Base-by-base conservation (phyloP, 106 monocot genomes). In the Platanthera guangdongensis region DNA sequence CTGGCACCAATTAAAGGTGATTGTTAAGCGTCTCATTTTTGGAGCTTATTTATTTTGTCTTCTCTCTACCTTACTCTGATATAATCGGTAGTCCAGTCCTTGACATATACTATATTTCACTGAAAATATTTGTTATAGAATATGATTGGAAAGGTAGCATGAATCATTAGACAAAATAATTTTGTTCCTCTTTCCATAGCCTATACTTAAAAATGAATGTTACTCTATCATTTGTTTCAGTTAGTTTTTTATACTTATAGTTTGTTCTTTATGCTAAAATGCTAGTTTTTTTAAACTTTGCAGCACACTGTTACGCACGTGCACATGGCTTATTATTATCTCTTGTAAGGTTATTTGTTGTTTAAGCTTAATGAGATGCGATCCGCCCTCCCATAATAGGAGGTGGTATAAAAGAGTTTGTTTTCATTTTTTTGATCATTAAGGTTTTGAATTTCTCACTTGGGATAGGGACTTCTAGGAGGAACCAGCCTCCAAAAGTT, bases 1-100 rank as follows among this genome's bases (percentile, higher is more conserved):
- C 72, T 93, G 93, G 93, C 79, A 90, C 68, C 80, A 83, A 72
- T 70, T 93, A 68, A 86, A 88, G 93, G 93, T 93, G 71, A n/a
- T 6, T 25, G 60, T 74, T 22, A n/a, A 51, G 28, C 52, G 18
- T 60, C 22, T 21, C n/a, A 9, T 45, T 69, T 45, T 75, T 68
- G 2, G 8, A 11, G 47, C 65, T 67, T 13, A 60, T 73, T 53
- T 72, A 72, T 51, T 50, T 72, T 18, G 12, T 72, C 6, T 51
- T 72, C 9, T 50, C 3, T 19, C 14, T 10, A 72, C 12, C 22
- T 72, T 2, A 28, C 32, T 70, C 51, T 51, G 72, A 10, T 50
- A 18, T 50, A 51, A 18, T 49, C 21, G 39, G 47, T 72, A 51
- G 0, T 72, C 18, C 21, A 70, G 15, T 8, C 47, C 7, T 70